These are phyloP conservation scores for Tulasnella sp. DNA, from an alignment of 768 basidiomycete species.

Conservation along the genomic window DNA sequence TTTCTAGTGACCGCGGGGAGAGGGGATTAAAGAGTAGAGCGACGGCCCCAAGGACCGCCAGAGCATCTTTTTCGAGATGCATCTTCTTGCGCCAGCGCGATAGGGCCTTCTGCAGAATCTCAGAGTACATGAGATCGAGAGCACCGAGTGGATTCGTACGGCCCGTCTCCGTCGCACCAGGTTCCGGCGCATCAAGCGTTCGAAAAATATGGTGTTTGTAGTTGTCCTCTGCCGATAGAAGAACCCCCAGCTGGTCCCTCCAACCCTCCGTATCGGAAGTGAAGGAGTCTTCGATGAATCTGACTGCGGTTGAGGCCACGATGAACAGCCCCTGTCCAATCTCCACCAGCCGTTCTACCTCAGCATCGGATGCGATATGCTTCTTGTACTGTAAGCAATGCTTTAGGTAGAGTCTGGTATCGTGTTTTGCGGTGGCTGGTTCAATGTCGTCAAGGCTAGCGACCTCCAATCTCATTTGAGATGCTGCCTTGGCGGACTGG, in stretches of 20 bases:
- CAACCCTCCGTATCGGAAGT: too few species aligned
- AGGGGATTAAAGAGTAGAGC: constrained; percentile 5
- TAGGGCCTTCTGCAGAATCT: neutral
- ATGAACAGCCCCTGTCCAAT: neutral
- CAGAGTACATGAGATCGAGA: neutral
- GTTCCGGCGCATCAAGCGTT: neutral
- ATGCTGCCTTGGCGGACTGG: neutral
- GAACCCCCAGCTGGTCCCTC: neutral
- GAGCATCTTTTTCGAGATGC: neutral
- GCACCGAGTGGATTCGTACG: neutral
- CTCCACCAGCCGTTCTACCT: neutral
- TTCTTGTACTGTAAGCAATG: neutral
- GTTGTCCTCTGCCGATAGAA: too few species aligned
- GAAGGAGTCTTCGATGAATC: constrained; percentile 6
- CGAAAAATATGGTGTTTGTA: neutral
- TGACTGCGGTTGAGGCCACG: constrained; percentile 3
- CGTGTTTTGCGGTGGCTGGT: neutral
- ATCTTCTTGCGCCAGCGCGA: neutral
- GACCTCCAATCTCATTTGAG: neutral
- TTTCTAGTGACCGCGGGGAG: neutral
- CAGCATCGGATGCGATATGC: neutral
- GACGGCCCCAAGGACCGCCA: neutral
- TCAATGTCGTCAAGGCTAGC: constrained; percentile 13
- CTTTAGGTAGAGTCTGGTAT: constrained; percentile 11
- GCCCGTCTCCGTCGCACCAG: too few species aligned